Base-by-base conservation (phyloP, 805 yeast species). In the Lipomyces sp. region DNA sequence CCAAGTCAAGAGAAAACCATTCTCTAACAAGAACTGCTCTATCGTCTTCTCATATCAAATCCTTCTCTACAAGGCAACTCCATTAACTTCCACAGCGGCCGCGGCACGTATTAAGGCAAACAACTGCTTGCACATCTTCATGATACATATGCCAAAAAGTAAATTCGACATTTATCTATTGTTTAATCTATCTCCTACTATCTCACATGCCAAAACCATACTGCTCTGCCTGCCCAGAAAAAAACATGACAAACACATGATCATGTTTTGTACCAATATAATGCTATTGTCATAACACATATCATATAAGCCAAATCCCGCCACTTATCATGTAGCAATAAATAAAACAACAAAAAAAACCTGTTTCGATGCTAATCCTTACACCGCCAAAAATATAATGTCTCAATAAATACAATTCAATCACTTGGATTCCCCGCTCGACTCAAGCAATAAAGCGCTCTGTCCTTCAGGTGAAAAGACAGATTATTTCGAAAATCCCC, bases 261-360 rank as follows among this genome's bases (percentile, higher is more conserved):
- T 32, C 29, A 32, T 13, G n/a, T 32, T 33, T 24, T 13, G 6
- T 4, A 32, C 15, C 24, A 13, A 34, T 13, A 55, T 48, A 55
- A 55, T 33, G 37, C 59, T 5, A 18, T 8, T 24, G 15, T 35
- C 11, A 57, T 29, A 57, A 57, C 15, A 57, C 50, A 18, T 18
- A 57, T 37, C 33, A 57, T 48, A 51, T 37, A 39, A 37, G 13
- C 60, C 53, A 15, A 18, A 18, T 24, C 18, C 33, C 58, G 15
- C 29, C 37, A 7, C 7, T 18, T 29, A 34, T 10, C 39, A 33
- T 3, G 37, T 32, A 32, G 1, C 39, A 54, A 54, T 24, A 32
- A 34, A 11, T 15, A 32, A n/a, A 34, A 42, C 13, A 1, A n/a
- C 4, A 42, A 15, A 42, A n/a, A 42, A 5, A 15, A 15, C 48